These are phyloP conservation scores for Claviceps fusiformis DNA, from an alignment of 2,329 filamentous ascomycete species.

Conservation along the genomic window DNA sequence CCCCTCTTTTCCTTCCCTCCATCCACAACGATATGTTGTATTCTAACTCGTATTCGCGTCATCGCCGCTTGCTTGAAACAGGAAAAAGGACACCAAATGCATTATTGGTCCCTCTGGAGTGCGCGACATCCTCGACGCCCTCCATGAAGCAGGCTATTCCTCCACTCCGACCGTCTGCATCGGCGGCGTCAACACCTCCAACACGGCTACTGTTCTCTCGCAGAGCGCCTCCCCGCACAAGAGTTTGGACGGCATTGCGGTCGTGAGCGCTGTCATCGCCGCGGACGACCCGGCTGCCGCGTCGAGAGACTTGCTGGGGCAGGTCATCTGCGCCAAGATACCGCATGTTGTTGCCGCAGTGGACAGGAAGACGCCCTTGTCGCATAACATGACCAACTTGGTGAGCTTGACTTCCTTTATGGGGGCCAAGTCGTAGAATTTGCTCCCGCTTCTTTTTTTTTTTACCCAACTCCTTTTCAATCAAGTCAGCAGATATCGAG, in stretches of 20 bases:
- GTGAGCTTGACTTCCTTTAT: constrained; percentile 22
- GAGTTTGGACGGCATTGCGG: constrained; percentile 63
- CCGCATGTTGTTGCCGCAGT: constrained; percentile 45
- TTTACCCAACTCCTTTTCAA: background rate
- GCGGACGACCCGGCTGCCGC: constrained; percentile 52
- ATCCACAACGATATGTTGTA: background rate
- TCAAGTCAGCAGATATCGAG: background rate
- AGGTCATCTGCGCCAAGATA: constrained; percentile 34
- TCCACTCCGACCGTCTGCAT: constrained; percentile 63
- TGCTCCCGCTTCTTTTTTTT: no score
- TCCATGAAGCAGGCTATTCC: constrained; percentile 34
- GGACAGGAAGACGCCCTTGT: constrained; percentile 52
- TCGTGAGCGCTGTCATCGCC: constrained; percentile 80
- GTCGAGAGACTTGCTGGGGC: constrained; percentile 39
- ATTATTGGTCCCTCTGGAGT: constrained; percentile 44
- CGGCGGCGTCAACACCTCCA: constrained; percentile 70
- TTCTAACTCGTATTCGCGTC: background rate
- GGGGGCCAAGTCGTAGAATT: no score
- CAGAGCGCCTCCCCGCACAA: constrained; percentile 44
- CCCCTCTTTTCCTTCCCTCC: background rate
- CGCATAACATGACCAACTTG: constrained; percentile 95
- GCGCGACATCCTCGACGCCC: constrained; percentile 36
- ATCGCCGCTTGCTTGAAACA: constrained; percentile 16
- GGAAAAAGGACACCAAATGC: constrained; percentile 72
- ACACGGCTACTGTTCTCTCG: constrained; percentile 60